phyloP scores from a whole-genome alignment of 768 basidiomycete genomes.

The Boletus fagicola region DNA sequence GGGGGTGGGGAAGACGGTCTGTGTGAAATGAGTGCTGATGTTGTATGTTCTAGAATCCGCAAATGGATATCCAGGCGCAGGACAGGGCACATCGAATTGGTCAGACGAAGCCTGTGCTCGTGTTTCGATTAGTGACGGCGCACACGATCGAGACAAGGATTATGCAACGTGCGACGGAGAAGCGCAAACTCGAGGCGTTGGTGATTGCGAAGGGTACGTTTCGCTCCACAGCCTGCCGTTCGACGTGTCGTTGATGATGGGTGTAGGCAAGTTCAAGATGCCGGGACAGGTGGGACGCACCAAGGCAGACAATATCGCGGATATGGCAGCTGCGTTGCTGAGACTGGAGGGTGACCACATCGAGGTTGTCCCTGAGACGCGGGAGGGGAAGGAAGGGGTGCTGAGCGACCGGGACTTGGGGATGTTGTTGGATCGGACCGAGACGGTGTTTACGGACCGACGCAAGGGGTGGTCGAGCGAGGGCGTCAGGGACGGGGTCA shows the following conservation, averaged over 20 bases:
- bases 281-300: slow-evolving; percentile 54
- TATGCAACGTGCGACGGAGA: slow-evolving; percentile 82
- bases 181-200: slow-evolving; percentile 87
- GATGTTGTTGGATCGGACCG: slow-evolving; percentile 74
- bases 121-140: slow-evolving; percentile 82
- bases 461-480: slow-evolving; percentile 71
- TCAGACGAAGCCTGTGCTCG: slow-evolving; percentile 85
- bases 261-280: slow-evolving; percentile 76
- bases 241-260: not conserved
- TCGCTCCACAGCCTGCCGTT: not conserved
- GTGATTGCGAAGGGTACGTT: slow-evolving; percentile 85
- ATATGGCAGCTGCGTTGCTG: slow-evolving; percentile 77
- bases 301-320: slow-evolving; percentile 67
- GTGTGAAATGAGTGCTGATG: not conserved
- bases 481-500: not conserved
- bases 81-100: slow-evolving; percentile 96
- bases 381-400: slow-evolving; percentile 63
- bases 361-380: slow-evolving; percentile 72
- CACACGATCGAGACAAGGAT: slow-evolving; percentile 93
- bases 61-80: slow-evolving; percentile 96
- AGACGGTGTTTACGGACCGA: slow-evolving; percentile 68
- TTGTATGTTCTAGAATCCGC: slow-evolving; percentile 63
- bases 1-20: too few relatives aligned
- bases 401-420: slow-evolving; percentile 82
- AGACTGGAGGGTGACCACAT: slow-evolving; percentile 87